Conservation (phyloP, 164 flowering plant genomes). For the Kingdonia uniflora region DNA sequence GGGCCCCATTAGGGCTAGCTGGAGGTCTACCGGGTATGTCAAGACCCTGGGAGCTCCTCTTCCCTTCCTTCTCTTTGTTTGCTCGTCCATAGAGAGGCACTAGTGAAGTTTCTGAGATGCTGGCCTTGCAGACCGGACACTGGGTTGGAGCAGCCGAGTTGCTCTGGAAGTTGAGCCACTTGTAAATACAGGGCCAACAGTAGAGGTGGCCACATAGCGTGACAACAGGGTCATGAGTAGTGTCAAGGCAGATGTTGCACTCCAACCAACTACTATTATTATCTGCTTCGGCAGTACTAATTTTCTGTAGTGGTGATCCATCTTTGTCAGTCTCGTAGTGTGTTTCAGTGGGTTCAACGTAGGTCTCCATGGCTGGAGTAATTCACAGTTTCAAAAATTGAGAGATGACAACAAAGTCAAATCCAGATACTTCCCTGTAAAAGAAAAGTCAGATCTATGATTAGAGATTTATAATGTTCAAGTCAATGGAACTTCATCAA, state of each 20-base stretch:
- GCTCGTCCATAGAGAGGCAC: conserved; percentile 79
- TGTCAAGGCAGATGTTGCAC: conserved; percentile 79
- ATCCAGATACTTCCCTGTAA: no score
- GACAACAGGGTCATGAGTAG: conserved; percentile 66
- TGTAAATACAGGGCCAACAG: conserved; percentile 90
- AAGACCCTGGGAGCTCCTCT: conserved; percentile 15
- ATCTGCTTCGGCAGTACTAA: conserved; percentile 17
- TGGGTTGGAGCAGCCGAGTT: conserved; percentile 29
- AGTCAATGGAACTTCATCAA: no score
- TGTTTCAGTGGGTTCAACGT: conserved; percentile 12
- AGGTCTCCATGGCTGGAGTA: conserved; percentile 15
- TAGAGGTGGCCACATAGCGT: conserved; percentile 84
- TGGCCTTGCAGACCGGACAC: conserved; percentile 73
- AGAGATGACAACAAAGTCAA: no score
- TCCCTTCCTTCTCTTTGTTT: conserved; percentile 9
- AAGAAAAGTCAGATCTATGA: no score
- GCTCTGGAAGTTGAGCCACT: conserved; percentile 50
- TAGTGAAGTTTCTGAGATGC: conserved; percentile 32
- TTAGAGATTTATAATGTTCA: no score
- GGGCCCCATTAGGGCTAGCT: conserved; percentile 8
- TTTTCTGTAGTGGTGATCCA: conserved; percentile 15
- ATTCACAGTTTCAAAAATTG: no score
- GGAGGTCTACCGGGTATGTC: conserved; percentile 45
- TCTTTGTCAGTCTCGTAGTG: conserved; percentile 11
- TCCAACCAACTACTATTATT: conserved; percentile 36